These are phyloP conservation scores for Kwoniella sp. DNA, from an alignment of 768 basidiomycete genomes.

Conservation along the genomic window DNA sequence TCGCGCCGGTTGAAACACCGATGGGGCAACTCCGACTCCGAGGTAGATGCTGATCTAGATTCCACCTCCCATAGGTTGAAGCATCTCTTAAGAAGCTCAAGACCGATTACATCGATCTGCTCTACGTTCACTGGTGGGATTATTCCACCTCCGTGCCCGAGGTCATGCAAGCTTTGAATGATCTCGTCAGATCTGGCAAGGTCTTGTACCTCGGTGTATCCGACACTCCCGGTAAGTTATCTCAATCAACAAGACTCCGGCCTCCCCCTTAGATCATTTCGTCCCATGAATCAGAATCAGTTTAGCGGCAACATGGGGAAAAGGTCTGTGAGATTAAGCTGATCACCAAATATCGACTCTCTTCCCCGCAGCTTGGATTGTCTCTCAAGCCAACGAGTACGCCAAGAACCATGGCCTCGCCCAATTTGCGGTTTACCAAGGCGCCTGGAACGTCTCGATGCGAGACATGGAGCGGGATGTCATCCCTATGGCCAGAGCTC, in stretches of 20 bases:
- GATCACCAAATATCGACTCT: neutral
- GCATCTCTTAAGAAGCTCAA: conserved; percentile 39
- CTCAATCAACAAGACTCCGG: no score
- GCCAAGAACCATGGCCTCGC: conserved; percentile 61
- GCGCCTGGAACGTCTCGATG: conserved; percentile 31
- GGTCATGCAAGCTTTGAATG: conserved; percentile 63
- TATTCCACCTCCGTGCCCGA: conserved; percentile 63
- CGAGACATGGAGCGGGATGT: conserved; percentile 64
- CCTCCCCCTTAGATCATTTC: no score
- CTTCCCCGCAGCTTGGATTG: conserved; percentile 23
- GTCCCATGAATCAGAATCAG: no score
- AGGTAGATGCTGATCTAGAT: no score
- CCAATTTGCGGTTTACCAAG: conserved; percentile 62
- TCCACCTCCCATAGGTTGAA: no score
- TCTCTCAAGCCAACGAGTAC: conserved; percentile 59
- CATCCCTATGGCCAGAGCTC: conserved; percentile 57
- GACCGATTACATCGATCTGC: conserved; percentile 44
- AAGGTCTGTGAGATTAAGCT: no score
- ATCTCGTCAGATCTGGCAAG: conserved; percentile 61
- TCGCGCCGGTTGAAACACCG: conserved; percentile 29
- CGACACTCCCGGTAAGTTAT: conserved; percentile 39
- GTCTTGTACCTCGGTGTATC: conserved; percentile 50
- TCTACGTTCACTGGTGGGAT: conserved; percentile 59
- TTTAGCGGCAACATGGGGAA: neutral
- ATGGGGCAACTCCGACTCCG: no score